Base-by-base conservation (phyloP, 257 asterid species). In the Rehmannia glutinosa region DNA sequence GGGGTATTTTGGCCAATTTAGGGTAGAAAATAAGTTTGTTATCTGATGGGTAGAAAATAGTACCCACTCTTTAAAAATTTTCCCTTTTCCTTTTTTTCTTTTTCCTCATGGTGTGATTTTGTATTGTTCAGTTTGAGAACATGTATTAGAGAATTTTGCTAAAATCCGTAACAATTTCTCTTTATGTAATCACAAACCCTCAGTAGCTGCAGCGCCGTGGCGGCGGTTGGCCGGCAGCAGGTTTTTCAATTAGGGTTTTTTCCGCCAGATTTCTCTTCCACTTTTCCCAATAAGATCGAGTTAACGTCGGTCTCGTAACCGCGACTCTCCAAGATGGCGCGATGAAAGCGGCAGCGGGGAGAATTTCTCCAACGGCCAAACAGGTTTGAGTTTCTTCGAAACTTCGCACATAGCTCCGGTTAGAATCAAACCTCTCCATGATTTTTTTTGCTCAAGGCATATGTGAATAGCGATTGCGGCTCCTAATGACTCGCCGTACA, bases 401-500 rank as follows among this genome's bases (percentile, higher is more conserved):
- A 92, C 76, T 42, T 86, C 91, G n/a, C 83, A 84, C 97, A 92
- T 84, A 0, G 95, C 83, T 12, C 95, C 96, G 23, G 95, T 86
- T 32, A 89, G 25, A 6, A 92, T 45, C 72, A 92, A 49, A 1
- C 97, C 97, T 20, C 76, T 83, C 98, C 98, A 92, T 6, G 71
- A 74, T 5, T 3, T 68, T 65, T 58, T 81, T 32, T 87, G 97
- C 73, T 73, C 61, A 6, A 87, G 49, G 81, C 89, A 80, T 19
- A 84, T 23, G 20, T 82, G 80, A 9, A 82, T 68, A 21, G 88
- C 84, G 9, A 89, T 69, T 1, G 96, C 91, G 1, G 82, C 97
- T 0, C 98, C 97, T 52, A 92, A 62, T 0, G 97, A 92, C 68
- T 92, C 98, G 0, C 98, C 98, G 33, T 87, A 89, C 19, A 92